Conservation (phyloP, 163 green algal genomes). For the Chlamydomonas reinhardtii region DNA sequence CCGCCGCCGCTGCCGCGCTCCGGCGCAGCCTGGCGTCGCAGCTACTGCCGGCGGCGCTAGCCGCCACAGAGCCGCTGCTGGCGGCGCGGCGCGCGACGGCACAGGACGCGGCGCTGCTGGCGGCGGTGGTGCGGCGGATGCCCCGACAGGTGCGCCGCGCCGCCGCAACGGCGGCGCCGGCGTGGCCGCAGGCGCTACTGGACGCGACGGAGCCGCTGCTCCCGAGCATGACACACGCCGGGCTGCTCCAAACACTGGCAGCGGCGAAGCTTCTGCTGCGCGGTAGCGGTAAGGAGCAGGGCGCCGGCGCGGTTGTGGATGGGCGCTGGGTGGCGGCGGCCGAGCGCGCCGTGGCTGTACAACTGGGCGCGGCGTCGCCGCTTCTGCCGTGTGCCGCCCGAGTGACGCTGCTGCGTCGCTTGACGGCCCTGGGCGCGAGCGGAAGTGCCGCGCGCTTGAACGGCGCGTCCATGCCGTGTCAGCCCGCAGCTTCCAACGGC, state of each 20-base stretch:
- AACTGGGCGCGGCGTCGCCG: background rate
- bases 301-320: background rate
- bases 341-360: background rate
- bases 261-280: too few relatives aligned
- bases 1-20: background rate
- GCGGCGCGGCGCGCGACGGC: background rate
- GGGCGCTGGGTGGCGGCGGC: background rate
- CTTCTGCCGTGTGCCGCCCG: background rate
- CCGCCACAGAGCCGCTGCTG: conserved; percentile 4
- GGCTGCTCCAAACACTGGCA: background rate
- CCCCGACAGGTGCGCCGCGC: background rate
- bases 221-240: background rate
- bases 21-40: background rate
- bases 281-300: background rate
- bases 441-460: too few relatives aligned
- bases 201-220: background rate
- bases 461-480: background rate
- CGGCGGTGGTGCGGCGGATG: background rate
- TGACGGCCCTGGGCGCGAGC: conserved; percentile 21
- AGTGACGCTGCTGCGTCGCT: conserved; percentile 27
- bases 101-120: conserved; percentile 14
- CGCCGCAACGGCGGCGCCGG: background rate
- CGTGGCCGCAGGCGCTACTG: conserved; percentile 3
- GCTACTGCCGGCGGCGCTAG: conserved; percentile 6
- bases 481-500: background rate